phyloP scores from a whole-genome alignment of 805 yeast genomes.

The Cephaloascus albidus region DNA sequence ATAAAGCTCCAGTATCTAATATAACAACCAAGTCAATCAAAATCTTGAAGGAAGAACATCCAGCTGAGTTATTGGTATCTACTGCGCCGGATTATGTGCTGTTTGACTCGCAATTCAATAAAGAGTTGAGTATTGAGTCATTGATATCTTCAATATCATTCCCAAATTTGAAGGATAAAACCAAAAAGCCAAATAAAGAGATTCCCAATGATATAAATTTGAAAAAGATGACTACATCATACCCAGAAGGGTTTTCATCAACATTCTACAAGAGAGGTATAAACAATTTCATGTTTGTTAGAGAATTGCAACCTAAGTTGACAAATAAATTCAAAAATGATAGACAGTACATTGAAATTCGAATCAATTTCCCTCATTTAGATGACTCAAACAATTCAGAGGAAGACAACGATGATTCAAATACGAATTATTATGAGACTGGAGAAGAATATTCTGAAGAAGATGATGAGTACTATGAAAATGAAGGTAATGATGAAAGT shows the following conservation, averaged over 20 bases:
- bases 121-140: background rate
- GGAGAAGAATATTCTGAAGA: background rate
- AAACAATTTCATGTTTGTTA: slow-evolving; percentile 41
- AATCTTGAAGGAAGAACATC: too few species aligned
- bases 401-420: slow-evolving; percentile 8
- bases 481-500: background rate
- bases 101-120: background rate
- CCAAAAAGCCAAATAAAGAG: background rate
- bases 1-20: background rate
- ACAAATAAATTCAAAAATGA: slow-evolving; percentile 22
- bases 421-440: background rate
- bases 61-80: background rate
- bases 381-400: slow-evolving; percentile 11
- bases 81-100: too few species aligned
- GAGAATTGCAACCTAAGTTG: slow-evolving; percentile 38
- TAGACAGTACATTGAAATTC: slow-evolving; percentile 29
- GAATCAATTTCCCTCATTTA: slow-evolving; percentile 27
- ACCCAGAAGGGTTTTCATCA: slow-evolving; percentile 41
- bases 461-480: background rate
- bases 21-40: background rate
- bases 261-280: slow-evolving; percentile 38
- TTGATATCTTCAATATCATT: background rate
- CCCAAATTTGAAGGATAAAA: background rate
- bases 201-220: background rate
- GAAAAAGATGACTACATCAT: slow-evolving; percentile 3